Evolutionary conservation across 495 filamentous ascomycete species (phyloP), one percentile per base, ranked within the genome.

Genomic region (Trichocladium antarcticum): DNA sequence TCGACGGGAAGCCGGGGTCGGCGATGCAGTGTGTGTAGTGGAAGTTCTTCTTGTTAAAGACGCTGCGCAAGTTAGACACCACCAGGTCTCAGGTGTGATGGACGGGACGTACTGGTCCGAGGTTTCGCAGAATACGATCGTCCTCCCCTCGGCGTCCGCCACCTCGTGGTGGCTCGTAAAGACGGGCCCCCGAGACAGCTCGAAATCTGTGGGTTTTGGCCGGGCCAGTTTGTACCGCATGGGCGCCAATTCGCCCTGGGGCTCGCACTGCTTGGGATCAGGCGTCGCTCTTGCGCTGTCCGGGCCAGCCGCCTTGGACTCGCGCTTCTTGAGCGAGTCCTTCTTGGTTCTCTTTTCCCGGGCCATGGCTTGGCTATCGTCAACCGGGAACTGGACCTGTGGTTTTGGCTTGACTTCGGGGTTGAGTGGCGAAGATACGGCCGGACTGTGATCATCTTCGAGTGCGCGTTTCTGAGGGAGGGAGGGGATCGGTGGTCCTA

Each of bases 11-110:
- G 15, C 73, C 74, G 0, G 84, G 83, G 56, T 96, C 92, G 43
- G 88, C 86, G 50, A 96, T 87, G 59, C 87, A 93, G 52, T 89
- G 87, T 32, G 75, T 85, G 62, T 97, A 99, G 32, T 86, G 83
- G 55, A 85, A 97, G 36, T 80, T 85, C 65, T 89, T 88, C 61
- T 92, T 90, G 57, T 95, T 96, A 53, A 80, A 84, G 36, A 92
- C 85, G 63, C 84, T 87, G 56, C 4, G 27, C 14, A 10, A 12
- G 46, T 49, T 10, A 49, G 46, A n/a, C 10, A 22, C 5, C 10
- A 10, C 19, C 36, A 27, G 7, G 16, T 5, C 6, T 0, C 6
- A 10, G 6, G 11, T 14, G 5, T 22, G 5, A 2, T 34, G 1
- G 37, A n/a, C 35, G 7, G n/a, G 20, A 67, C 76, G 51, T 62